Percentiles rank a stretch among this genome's conserved stretches.
Evolutionary conservation across 2,329 filamentous ascomycete species (phyloP).

Genomic region (Calonectria naviculata): DNA sequence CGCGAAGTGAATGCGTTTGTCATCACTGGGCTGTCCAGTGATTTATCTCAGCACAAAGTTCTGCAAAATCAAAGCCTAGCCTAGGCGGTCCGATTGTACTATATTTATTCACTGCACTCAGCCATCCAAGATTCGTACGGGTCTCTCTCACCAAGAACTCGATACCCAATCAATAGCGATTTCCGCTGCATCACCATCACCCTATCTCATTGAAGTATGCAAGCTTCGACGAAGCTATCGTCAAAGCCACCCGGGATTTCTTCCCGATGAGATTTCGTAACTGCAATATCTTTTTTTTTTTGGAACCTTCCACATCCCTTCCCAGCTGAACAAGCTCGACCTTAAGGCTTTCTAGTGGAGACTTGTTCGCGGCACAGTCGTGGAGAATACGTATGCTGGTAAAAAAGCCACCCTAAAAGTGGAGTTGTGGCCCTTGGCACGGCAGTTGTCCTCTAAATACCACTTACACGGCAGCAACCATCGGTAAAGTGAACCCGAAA

Average conservation of each 20-base stretch:
- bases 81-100: background rate
- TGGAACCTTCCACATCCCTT: background rate
- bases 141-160: background rate
- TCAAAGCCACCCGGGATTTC: background rate
- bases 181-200: background rate
- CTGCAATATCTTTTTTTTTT: background rate
- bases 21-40: no score
- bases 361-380: background rate
- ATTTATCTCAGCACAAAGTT: background rate
- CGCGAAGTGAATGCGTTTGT: background rate
- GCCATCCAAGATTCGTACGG: no score
- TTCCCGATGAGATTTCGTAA: background rate
- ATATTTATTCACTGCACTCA: background rate
- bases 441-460: background rate
- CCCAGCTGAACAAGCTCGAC: slow-evolving; percentile 5
- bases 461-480: slow-evolving; percentile 2
- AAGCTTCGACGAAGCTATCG: background rate
- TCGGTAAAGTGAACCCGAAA: background rate
- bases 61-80: background rate
- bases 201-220: background rate
- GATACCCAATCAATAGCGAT: background rate
- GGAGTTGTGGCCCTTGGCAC: slow-evolving; percentile 3
- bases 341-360: slow-evolving; percentile 1
- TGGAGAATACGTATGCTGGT: slow-evolving; percentile 10
- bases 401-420: slow-evolving; percentile 18